Evolutionary conservation across 2,329 filamentous ascomycete species (phyloP).

Genomic region (Colletotrichum eremochloae): DNA sequence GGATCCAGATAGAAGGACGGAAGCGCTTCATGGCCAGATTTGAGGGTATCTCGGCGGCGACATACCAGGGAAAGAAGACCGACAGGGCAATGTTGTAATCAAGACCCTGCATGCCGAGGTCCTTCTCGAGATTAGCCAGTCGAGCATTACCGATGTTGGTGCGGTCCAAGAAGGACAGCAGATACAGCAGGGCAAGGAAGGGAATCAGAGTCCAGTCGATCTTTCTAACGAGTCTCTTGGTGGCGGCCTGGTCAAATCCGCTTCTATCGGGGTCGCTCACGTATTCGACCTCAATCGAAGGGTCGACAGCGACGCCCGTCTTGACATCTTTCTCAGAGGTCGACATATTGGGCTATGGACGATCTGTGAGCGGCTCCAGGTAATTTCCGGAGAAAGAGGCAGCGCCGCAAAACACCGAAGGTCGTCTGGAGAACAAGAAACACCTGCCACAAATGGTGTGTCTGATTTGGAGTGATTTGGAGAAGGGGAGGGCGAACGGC

Average conservation of each 20-base stretch:
- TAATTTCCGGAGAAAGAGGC: neutral
- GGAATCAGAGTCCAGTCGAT: constrained; percentile 69
- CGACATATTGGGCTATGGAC: constrained; percentile 21
- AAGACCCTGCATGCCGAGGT: constrained; percentile 63
- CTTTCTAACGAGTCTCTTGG: constrained; percentile 65
- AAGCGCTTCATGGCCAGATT: constrained; percentile 69
- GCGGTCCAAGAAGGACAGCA: constrained; percentile 63
- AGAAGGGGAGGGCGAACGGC: neutral
- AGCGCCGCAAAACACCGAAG: too few relatives aligned
- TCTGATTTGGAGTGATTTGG: neutral
- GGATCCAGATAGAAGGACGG: constrained; percentile 66
- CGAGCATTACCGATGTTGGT: constrained; percentile 64
- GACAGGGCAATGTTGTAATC: constrained; percentile 72
- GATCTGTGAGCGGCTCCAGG: neutral
- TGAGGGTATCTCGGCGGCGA: constrained; percentile 66
- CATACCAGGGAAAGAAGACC: constrained; percentile 67
- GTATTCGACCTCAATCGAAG: constrained; percentile 42
- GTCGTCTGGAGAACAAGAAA: neutral
- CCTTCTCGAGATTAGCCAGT: constrained; percentile 53
- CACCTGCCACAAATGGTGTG: neutral
- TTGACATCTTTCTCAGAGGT: constrained; percentile 41
- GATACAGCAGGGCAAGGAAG: constrained; percentile 66
- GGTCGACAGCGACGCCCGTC: constrained; percentile 25
- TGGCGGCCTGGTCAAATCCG: constrained; percentile 53
- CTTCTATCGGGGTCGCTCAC: constrained; percentile 40